Percentiles rank a stretch among this genome's conserved stretches.
Conservation (phyloP, 495 filamentous ascomycete genomes). For the Mycothermus thermophilus region DNA sequence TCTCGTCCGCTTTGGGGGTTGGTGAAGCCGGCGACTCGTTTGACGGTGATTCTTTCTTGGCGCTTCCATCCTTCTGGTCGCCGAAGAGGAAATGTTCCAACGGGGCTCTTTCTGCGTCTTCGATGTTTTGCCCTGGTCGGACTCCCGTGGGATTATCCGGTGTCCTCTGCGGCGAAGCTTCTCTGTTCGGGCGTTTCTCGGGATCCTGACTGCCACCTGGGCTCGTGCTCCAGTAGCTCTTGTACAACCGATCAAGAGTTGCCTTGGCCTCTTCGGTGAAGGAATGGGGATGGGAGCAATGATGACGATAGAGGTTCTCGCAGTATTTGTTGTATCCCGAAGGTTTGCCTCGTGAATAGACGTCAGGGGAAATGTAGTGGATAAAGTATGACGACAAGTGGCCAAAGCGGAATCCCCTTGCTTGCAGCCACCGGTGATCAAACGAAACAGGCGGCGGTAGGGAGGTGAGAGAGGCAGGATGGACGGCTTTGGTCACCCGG, state of each 20-base stretch:
- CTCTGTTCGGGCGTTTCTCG: constrained; percentile 9
- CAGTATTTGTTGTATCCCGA: constrained; percentile 32
- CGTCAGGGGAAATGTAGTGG: constrained; percentile 21
- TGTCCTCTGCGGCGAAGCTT: constrained; percentile 9
- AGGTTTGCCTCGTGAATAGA: constrained; percentile 24
- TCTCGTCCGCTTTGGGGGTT: background rate
- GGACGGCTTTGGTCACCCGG: constrained; percentile 8
- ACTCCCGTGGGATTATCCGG: constrained; percentile 19
- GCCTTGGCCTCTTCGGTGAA: constrained; percentile 16
- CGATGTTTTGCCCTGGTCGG: constrained; percentile 24
- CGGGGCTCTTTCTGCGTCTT: constrained; percentile 23
- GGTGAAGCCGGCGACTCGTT: background rate
- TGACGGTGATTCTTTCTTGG: background rate
- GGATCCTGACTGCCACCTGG: constrained; percentile 1
- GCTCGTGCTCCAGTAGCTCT: constrained; percentile 20
- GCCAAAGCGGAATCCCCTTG: constrained; percentile 33
- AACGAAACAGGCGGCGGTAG: constrained; percentile 7
- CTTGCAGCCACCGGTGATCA: constrained; percentile 22
- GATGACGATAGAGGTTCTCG: too few relatives aligned
- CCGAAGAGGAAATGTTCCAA: constrained; percentile 23
- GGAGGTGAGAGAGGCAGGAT: constrained; percentile 7
- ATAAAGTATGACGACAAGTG: constrained; percentile 25
- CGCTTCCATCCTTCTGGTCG: background rate
- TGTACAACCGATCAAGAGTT: constrained; percentile 21
- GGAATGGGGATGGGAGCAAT: too few relatives aligned